These are phyloP conservation scores for Cornus kousa DNA, from an alignment of 148 eudicot genomes.

Conservation along the genomic window DNA sequence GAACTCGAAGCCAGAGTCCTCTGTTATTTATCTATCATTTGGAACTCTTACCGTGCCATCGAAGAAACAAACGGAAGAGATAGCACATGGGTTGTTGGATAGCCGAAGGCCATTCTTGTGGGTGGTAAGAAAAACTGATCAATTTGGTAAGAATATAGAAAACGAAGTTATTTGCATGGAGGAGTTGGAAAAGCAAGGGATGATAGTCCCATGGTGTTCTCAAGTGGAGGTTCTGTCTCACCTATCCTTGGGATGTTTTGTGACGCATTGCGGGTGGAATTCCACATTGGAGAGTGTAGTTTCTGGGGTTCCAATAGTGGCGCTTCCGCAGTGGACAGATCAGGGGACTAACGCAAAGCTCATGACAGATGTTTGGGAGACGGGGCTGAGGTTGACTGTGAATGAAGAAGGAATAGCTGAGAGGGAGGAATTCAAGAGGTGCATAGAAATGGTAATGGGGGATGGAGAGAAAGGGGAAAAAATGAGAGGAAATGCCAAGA, in stretches of 20 bases:
- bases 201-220: slow-evolving; percentile 34
- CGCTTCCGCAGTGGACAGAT: slow-evolving; percentile 50
- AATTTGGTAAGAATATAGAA: slow-evolving; percentile 4
- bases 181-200: slow-evolving; percentile 35
- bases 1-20: slow-evolving; percentile 38
- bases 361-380: slow-evolving; percentile 45
- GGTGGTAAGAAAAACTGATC: slow-evolving; percentile 45
- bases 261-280: slow-evolving; percentile 61
- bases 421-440: slow-evolving; percentile 43
- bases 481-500: slow-evolving; percentile 29
- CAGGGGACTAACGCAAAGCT: slow-evolving; percentile 58
- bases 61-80: slow-evolving; percentile 41
- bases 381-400: slow-evolving; percentile 38
- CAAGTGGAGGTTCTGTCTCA: slow-evolving; percentile 27
- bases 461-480: slow-evolving; percentile 24
- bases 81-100: slow-evolving; percentile 42
- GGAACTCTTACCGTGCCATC: slow-evolving; percentile 46
- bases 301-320: slow-evolving; percentile 52
- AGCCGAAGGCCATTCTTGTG: slow-evolving; percentile 54
- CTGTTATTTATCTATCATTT: slow-evolving; percentile 66
- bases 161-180: slow-evolving; percentile 30
- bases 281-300: slow-evolving; percentile 51
- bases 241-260: slow-evolving; percentile 46
- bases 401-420: slow-evolving; percentile 34
- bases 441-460: slow-evolving; percentile 40